A percentile compares a stretch with the other conserved stretches of the same genome.
Evolutionary conservation across 2,329 filamentous ascomycete species (phyloP).

Genomic region (Fusarium graminum): DNA sequence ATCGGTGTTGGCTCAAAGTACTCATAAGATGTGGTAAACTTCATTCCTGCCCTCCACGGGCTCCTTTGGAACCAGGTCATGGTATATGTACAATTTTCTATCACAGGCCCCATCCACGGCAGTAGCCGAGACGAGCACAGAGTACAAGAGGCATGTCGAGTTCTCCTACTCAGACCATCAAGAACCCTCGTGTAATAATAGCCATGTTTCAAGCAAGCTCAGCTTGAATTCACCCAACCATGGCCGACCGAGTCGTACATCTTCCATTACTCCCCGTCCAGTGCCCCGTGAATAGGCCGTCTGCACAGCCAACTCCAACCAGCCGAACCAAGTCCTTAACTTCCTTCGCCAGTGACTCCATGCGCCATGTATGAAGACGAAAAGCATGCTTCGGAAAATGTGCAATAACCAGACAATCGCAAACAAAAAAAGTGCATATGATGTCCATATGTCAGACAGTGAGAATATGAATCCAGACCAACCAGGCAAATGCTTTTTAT

Average conservation of each 20-base stretch:
- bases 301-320: slow-evolving; percentile 55
- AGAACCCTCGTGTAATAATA: slow-evolving; percentile 35
- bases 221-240: slow-evolving; percentile 43
- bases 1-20: slow-evolving; percentile 10
- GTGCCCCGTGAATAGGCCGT: slow-evolving; percentile 43
- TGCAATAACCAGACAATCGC: slow-evolving; percentile 52
- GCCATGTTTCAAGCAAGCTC: slow-evolving; percentile 46
- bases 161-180: slow-evolving; percentile 38
- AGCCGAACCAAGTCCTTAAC: slow-evolving; percentile 54
- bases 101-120: slow-evolving; percentile 48
- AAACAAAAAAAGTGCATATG: slow-evolving; percentile 42
- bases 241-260: slow-evolving; percentile 35
- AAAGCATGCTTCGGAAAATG: slow-evolving; percentile 55
- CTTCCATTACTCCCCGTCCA: slow-evolving; percentile 47
- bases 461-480: slow-evolving; percentile 51
- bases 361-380: slow-evolving; percentile 58
- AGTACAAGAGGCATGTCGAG: slow-evolving; percentile 27
- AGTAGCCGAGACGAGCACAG: slow-evolving; percentile 41
- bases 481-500: slow-evolving; percentile 25
- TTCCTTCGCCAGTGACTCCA: slow-evolving; percentile 57
- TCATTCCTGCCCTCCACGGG: slow-evolving; percentile 49
- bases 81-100: slow-evolving; percentile 59
- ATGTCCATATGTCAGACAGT: slow-evolving; percentile 47
- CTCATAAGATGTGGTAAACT: slow-evolving; percentile 45
- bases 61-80: slow-evolving; percentile 54